Evolutionary conservation across 495 filamentous ascomycete species (phyloP).

Genomic region (Neurospora sp.): DNA sequence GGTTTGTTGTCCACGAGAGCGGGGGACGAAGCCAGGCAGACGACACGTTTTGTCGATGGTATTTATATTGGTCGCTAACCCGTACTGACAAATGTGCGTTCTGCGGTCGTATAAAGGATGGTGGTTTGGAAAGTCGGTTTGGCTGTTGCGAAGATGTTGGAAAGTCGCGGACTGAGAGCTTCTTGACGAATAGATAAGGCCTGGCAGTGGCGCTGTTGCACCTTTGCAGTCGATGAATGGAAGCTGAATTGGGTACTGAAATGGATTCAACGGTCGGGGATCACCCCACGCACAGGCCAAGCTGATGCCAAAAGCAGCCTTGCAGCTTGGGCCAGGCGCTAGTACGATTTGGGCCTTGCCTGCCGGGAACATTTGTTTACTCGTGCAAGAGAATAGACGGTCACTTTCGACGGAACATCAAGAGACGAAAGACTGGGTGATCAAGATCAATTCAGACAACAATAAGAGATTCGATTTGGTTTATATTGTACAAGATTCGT

Average conservation of each 20-base stretch:
- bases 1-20: constrained; percentile 2
- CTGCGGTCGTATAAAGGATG: background rate
- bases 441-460: too few relatives aligned
- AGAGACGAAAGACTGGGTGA: too few relatives aligned
- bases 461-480: too few relatives aligned
- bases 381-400: background rate
- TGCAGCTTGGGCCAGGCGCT: background rate
- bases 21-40: background rate
- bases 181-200: background rate
- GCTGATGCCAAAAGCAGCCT: background rate
- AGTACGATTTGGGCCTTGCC: background rate
- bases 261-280: background rate
- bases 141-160: background rate
- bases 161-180: background rate
- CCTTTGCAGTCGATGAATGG: background rate
- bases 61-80: background rate
- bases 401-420: too few relatives aligned
- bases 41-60: background rate
- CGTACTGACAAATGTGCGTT: background rate
- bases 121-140: too few relatives aligned
- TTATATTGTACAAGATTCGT: too few relatives aligned
- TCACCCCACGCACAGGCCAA: background rate
- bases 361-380: background rate
- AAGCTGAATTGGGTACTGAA: background rate
- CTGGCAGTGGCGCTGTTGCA: background rate